A percentile compares a stretch with the other conserved stretches of the same genome.
These are phyloP conservation scores for Eucalyptus sp. DNA, from an alignment of 345 rosid genomes.

Conservation along the genomic window DNA sequence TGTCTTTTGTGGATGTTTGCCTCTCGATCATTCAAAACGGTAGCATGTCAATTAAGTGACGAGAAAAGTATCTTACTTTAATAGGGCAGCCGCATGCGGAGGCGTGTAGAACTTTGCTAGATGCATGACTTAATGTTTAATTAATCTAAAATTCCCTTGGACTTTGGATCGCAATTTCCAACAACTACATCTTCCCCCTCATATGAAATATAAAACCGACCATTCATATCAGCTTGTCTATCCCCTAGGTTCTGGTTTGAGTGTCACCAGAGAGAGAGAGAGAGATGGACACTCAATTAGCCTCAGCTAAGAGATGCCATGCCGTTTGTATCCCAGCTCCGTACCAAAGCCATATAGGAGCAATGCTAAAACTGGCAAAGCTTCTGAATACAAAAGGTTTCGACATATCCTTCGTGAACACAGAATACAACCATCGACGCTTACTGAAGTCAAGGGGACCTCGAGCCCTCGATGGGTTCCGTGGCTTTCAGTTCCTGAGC, in stretches of 20 bases:
- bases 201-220: too few species aligned
- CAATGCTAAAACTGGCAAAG: background rate
- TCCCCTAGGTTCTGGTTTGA: background rate
- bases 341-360: background rate
- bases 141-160: too few species aligned
- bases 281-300: background rate
- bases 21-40: too few species aligned
- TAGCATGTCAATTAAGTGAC: too few species aligned
- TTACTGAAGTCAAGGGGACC: background rate
- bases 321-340: background rate
- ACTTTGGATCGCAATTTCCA: too few species aligned
- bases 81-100: too few species aligned
- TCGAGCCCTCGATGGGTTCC: background rate
- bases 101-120: too few species aligned
- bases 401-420: background rate
- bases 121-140: too few species aligned
- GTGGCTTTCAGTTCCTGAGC: background rate
- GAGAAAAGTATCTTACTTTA: too few species aligned
- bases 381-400: background rate
- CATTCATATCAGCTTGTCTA: too few species aligned
- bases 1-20: too few species aligned
- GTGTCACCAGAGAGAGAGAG: background rate
- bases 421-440: background rate
- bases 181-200: too few species aligned
- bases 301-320: background rate